Base-by-base conservation (phyloP, 805 yeast species). In the Yamadazyma scolyti region DNA sequence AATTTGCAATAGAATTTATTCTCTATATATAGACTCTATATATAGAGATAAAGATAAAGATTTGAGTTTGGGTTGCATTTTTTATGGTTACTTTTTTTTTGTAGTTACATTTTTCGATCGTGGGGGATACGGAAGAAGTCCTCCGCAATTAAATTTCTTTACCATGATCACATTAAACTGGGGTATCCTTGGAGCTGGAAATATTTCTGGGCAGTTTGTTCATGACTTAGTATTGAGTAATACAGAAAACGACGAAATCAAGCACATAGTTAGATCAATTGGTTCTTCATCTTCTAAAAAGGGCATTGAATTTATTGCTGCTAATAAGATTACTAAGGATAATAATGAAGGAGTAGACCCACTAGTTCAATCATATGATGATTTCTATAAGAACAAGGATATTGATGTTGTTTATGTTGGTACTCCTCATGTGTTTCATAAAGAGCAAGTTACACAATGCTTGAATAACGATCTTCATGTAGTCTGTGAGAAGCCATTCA, bases 401-500 rank as follows among this genome's bases (percentile, higher is more conserved):
- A 61, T 74, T 23, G 71, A 75, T 32, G 56, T 67, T n/a, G 60
- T 75, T 23, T 75, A 75, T 43, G 55, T 75, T 22, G 80, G 77
- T 3, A 60, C 76, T 7, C 80, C 80, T 3, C 79, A 75, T 53
- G 53, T 63, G 10, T 55, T 62, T 43, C 81, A 75, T 48, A 60
- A 65, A 31, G 70, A 67, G 25, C 69, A 65, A 36, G 67, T 66
- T 6, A 46, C 62, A 30, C 40, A 49, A 26, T 71, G 75, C 6
- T 52, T 75, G 31, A 47, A 56, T 12, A 56, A 63, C 25, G 72
- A 66, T 14, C 68, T 71, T 37, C 71, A 73, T 46, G 76, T 74
- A 13, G 53, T 75, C 27, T 69, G 76, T 44, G 81, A 75, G 38
- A 75, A 75, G 47, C 76, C 80, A 6, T 54, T 73, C 41, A 66